Conservation (phyloP, 495 filamentous ascomycete genomes). For the Penicillium argentinense region DNA sequence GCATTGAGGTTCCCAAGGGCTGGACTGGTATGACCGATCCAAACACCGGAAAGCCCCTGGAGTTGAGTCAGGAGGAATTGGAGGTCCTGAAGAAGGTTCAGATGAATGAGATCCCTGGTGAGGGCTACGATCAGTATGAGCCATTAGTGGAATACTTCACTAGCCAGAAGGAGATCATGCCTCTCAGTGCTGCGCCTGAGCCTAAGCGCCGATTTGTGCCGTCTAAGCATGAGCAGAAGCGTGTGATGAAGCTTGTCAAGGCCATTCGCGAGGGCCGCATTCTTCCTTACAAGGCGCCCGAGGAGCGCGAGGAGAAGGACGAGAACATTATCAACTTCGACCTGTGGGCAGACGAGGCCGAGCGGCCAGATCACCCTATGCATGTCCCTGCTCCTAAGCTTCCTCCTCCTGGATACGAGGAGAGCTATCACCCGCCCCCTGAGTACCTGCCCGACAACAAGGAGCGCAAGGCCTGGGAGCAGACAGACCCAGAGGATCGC, state of each 20-base stretch:
- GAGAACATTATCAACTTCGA: slow-evolving; percentile 77
- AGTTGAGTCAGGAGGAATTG: slow-evolving; percentile 84
- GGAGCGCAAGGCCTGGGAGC: slow-evolving; percentile 87
- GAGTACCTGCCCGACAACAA: slow-evolving; percentile 87
- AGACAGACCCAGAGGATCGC: slow-evolving; percentile 83
- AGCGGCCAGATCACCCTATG: slow-evolving; percentile 85
- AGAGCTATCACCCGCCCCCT: slow-evolving; percentile 93
- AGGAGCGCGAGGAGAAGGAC: slow-evolving; percentile 69
- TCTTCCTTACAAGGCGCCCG: slow-evolving; percentile 80
- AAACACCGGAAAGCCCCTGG: slow-evolving; percentile 84
- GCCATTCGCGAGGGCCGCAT: slow-evolving; percentile 95
- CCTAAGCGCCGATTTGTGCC: slow-evolving; percentile 94
- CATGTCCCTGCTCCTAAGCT: slow-evolving; percentile 95
- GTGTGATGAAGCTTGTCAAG: slow-evolving; percentile 96
- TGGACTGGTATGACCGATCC: slow-evolving; percentile 97
- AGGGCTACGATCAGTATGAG: slow-evolving; percentile 90
- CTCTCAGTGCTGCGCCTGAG: slow-evolving; percentile 88
- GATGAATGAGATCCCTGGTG: slow-evolving; percentile 82
- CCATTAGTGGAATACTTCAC: slow-evolving; percentile 92
- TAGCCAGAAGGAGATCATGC: slow-evolving; percentile 87
- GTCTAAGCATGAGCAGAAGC: slow-evolving; percentile 96
- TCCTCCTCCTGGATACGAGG: slow-evolving; percentile 88
- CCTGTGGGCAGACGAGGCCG: slow-evolving; percentile 88
- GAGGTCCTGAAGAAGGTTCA: slow-evolving; percentile 86
- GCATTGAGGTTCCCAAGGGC: slow-evolving; percentile 95